Base-by-base conservation (phyloP, 108 stramenopile species). In the Pinguiococcus pyrenoidosus region DNA sequence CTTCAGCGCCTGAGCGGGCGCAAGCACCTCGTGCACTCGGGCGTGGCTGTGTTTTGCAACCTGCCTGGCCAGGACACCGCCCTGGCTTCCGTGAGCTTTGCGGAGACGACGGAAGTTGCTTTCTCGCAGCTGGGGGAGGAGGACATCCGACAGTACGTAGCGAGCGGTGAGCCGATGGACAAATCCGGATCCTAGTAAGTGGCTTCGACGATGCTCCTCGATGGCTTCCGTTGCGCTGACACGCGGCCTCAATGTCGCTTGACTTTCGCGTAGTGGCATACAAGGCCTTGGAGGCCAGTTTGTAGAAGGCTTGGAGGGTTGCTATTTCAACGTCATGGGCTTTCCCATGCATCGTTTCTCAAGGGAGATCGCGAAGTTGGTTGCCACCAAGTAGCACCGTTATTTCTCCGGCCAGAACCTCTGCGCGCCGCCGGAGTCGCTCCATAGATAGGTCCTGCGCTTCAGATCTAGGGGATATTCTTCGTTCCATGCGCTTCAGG, bases 101-200 rank as follows among this genome's bases (percentile, higher is more conserved):
- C 71, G 16, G 87, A 85, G 26, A 76, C 81, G 2, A 81, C 89
- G 1, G 37, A 47, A 2, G 92, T 95, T 0, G 58, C 64, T 7
- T 95, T 95, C 62, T 56, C 81, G 3, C 37, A 25, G 0, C 51
- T 92, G 3, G 44, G 67, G 8, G 58, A 75, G 4, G 63, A 61
- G 7, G 83, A 85, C 45, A 87, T 96, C 20, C 50, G 44, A 16
- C 72, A 76, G 0, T 91, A 96, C 44, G 65, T 90, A 7, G 42
- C 43, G 57, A 82, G 90, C 0, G 78, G 79, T 3, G 93, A 96
- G 55, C 90, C 90, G 13, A 78, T 89, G 71, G 93, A 96, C 60
- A 96, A 96, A 59, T 83, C 93, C 8, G 93, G 91, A 2, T 57
- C 71, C 5, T 96, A 92, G 66, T n/a, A n/a, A n/a, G n/a, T n/a